phyloP scores from a whole-genome alignment of 169 alveolate species.

The Cryptosporidium sp. region DNA sequence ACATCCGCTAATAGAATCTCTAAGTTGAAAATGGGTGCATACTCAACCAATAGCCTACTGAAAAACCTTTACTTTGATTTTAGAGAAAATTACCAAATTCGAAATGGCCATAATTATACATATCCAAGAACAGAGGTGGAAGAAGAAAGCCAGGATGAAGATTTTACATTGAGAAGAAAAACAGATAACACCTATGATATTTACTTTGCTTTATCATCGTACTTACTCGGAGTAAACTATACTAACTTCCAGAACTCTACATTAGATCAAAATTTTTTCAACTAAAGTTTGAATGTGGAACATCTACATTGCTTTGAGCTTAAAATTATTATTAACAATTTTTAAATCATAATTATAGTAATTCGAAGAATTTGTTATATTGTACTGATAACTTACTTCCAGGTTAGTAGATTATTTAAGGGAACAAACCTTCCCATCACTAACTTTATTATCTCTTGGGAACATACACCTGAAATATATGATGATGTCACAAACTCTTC shows the following conservation, averaged over 20 bases:
- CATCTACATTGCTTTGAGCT: slow-evolving; percentile 37
- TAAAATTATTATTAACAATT: not conserved
- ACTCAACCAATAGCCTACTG: slow-evolving; percentile 12
- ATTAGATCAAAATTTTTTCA: slow-evolving; percentile 7
- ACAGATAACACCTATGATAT: slow-evolving; percentile 8
- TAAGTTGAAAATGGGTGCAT: slow-evolving; percentile 12
- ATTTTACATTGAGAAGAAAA: not conserved
- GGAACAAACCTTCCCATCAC: slow-evolving; percentile 56
- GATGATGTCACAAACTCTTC: slow-evolving; percentile 47
- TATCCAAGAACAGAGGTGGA: not conserved
- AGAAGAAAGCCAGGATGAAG: not conserved
- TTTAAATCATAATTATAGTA: not conserved
- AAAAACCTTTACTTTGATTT: slow-evolving; percentile 9
- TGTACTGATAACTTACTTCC: slow-evolving; percentile 54
- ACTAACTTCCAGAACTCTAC: slow-evolving; percentile 20
- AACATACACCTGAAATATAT: slow-evolving; percentile 49
- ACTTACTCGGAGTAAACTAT: slow-evolving; percentile 50
- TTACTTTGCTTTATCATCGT: slow-evolving; percentile 13
- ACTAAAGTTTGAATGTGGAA: slow-evolving; percentile 17
- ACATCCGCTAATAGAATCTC: not conserved
- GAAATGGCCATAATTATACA: not conserved
- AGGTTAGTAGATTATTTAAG: slow-evolving; percentile 36
- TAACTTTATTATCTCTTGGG: slow-evolving; percentile 58
- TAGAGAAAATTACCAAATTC: slow-evolving; percentile 39
- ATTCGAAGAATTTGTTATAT: not conserved